A percentile compares a stretch with the other conserved stretches of the same genome.
Conservation (phyloP, 768 basidiomycete genomes). For the Mycena galopus region DNA sequence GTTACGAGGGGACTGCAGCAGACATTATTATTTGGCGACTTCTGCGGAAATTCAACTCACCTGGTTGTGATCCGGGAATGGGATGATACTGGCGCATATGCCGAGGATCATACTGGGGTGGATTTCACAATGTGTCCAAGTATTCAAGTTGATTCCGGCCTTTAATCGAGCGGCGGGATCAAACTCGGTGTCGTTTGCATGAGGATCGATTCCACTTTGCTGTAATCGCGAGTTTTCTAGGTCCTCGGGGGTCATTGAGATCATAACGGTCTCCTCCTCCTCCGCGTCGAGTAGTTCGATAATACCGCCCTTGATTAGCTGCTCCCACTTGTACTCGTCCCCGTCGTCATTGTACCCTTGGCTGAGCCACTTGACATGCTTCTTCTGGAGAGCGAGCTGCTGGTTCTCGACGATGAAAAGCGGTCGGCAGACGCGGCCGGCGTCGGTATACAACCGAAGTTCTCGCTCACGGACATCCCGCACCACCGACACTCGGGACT, state of each 20-base stretch:
- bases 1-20: conserved; percentile 93
- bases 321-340: conserved; percentile 85
- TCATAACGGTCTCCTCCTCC: conserved; percentile 99
- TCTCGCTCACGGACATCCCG: conserved; percentile 98
- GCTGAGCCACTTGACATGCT: conserved; percentile 82
- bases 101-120: conserved; percentile 99
- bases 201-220: conserved; percentile 68
- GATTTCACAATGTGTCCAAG: conserved; percentile 99
- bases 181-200: conserved; percentile 75
- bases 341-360: conserved; percentile 70
- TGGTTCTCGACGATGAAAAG: conserved; percentile 97
- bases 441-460: conserved; percentile 94
- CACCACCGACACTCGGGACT: conserved; percentile 97
- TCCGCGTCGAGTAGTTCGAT: conserved; percentile 97
- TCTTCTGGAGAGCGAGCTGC: conserved; percentile 85
- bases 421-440: conserved; percentile 96
- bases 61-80: conserved; percentile 99
- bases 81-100: conserved; percentile 98
- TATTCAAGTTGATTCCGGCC: conserved; percentile 85
- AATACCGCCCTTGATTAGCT: conserved; percentile 87
- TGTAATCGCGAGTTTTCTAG: conserved; percentile 85
- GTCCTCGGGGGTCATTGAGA: conserved; percentile 98
- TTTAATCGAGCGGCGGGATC: conserved; percentile 93
- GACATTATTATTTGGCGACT: conserved; percentile 26
- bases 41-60: conserved; percentile 56